Evolutionary conservation across 1,139 yeast genomes (phyloP), one percentile per base, ranked within the genome.

Genomic region (Protomyces macrosporus): DNA sequence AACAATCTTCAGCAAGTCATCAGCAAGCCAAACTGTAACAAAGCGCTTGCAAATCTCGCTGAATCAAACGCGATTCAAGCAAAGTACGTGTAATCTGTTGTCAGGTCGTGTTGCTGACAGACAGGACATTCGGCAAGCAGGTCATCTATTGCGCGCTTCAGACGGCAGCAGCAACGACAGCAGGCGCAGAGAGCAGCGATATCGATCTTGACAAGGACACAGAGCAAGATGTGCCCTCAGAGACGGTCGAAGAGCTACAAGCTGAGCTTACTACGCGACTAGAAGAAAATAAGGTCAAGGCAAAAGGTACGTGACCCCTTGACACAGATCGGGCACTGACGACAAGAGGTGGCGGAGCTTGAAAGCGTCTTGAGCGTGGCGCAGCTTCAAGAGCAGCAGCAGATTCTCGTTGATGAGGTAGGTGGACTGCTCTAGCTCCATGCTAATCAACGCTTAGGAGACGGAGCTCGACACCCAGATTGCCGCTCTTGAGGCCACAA

Each of bases 361-460:
- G 48, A 42, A 30, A 16, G 48, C 3, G 0, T 42, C 33, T 42
- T 42, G 48, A 42, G 30, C 6, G 23, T 42, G 6, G 48, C 48
- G 6, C 48, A 42, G 48, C 48, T 42, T 30, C 48, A n/a, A 16
- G 30, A 42, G 48, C 16, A 14, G 10, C 48, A 42, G 16, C 30
- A 14, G 2, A 9, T 4, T 1, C 48, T 42, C 16, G 23, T n/a
- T 23, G 4, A 42, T 14, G 48, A n/a, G 48, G 48, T 42, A 16
- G 5, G 32, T 9, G 23, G 23, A 23, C 23, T 23, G 23, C 23
- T 23, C 2, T 1, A 23, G 23, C 23, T 23, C 23, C 35, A 53
- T 55, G 45, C 45, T 14, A 45, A 55, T 9, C 32, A 40, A 30
- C 61, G 4, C 14, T 40, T 40, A 7, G 62, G 53, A 40, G 42